Evolutionary conservation across 495 filamentous ascomycete species (phyloP), one percentile per base, ranked within the genome.

Genomic region (Cercophora samala): DNA sequence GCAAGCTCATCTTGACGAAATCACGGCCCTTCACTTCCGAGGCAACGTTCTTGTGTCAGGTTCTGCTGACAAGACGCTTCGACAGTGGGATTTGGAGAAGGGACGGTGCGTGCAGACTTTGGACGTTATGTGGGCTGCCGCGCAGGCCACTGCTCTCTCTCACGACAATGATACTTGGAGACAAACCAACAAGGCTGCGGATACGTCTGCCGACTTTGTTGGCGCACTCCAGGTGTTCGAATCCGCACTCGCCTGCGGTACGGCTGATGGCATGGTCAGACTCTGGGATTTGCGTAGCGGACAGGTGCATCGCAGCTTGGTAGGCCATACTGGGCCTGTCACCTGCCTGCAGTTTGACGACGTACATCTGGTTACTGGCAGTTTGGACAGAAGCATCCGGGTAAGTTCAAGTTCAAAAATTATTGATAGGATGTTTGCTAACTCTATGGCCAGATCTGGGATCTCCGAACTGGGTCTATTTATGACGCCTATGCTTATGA

Each of bases 61-160:
- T 17, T 98, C 95, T 4, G 89, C 96, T 6, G 95, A 99, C 77
- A 99, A 99, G 82, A 99, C 95, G 3, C 79, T 99, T 54, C 87
- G 95, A 58, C 95, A 99, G 78, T 99, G 95, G 95, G 95, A 99
- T 84, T 80, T 99, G 37, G 90, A 91, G 67, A 97, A 92, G 73
- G 95, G 95, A 8, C 90, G 96, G 61, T 98, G 95, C 77, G 92
- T 98, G 32, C 95, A 99, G 78, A 99, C 95, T 1, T 82, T 99
- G 26, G 95, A 99, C 78, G 93, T 99, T n/a, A 88, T 99, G 70
- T 99, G 95, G 95, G 95, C 95, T 4, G 92, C 95, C 1, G 93
- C 95, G 2, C 96, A 98, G 76, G 93, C 92, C 25, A 91, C 89
- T 9, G 87, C 91, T 32, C 82, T 88, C 60, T 79, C 80, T 11